Conservation (phyloP, 164 flowering plant genomes). For the Santalum album region DNA sequence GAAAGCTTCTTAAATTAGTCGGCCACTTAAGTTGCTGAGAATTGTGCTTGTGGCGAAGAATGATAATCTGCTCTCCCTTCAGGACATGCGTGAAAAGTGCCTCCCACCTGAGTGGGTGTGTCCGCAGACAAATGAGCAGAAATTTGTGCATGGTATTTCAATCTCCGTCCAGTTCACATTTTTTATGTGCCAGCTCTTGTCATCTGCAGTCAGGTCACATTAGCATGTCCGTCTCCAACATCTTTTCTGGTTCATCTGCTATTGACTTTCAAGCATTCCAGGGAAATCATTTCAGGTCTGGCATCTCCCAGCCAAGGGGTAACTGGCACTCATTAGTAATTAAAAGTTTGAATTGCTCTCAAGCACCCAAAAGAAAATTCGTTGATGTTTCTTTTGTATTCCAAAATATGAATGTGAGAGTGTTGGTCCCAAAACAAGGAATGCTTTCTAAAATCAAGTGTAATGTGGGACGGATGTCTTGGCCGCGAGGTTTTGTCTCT, state of each 20-base stretch:
- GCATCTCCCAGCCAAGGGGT: constrained; percentile 19
- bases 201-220: constrained; percentile 17
- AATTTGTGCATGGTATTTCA: constrained; percentile 24
- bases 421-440: constrained; percentile 29
- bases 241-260: constrained; percentile 18
- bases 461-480: constrained; percentile 27
- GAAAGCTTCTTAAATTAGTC: not conserved
- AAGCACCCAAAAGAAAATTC: constrained; percentile 16
- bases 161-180: constrained; percentile 25
- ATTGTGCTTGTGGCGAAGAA: constrained; percentile 17
- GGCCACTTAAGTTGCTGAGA: not conserved
- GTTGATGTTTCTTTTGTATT: constrained; percentile 28
- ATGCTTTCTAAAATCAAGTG: constrained; percentile 30
- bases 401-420: constrained; percentile 30
- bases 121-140: constrained; percentile 31
- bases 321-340: constrained; percentile 16
- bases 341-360: constrained; percentile 17
- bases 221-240: constrained; percentile 17
- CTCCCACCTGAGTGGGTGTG: constrained; percentile 18
- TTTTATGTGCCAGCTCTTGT: constrained; percentile 16
- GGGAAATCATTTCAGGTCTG: constrained; percentile 18
- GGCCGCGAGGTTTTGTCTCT: constrained; percentile 32
- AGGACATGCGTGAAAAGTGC: constrained; percentile 28
- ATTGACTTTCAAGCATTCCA: constrained; percentile 17
- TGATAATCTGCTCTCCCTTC: constrained; percentile 35